Evolutionary conservation across 2,329 filamentous ascomycete species (phyloP), one percentile per base, ranked within the genome.

Genomic region (Colletotrichum euphorbiae): DNA sequence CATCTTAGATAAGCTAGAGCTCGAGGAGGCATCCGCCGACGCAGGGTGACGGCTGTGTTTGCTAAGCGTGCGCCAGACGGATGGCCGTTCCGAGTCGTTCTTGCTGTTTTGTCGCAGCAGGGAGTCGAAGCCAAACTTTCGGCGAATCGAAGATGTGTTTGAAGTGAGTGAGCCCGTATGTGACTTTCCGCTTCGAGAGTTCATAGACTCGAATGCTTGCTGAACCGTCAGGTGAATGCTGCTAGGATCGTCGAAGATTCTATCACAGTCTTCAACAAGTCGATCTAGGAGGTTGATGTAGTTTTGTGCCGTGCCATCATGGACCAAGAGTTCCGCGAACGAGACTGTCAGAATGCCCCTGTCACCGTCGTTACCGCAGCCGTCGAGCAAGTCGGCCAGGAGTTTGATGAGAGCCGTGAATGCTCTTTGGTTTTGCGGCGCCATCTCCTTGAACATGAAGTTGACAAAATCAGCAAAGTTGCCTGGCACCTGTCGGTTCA

Each of bases 241-340:
- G 31, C 77, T 75, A 24, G 74, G 74, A 33, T 92, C 89, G 59
- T 94, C 92, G 73, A 97, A 97, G n/a, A 98, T 90, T 33, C 89
- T 88, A 63, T 97, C 93, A 70, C 92, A 93, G 75, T 97, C 94
- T 71, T 97, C 93, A 0, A 98, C 93, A 21, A 98, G 86, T 19
- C 93, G 89, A 79, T 98, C 94, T 51, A 98, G 84, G 13, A 98
- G 82, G 62, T 95, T 96, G 72, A 98, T 94, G 76, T 95, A 96
- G 70, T 94, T 88, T 67, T 93, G 90, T 2, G 94, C 89, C 69
- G 90, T 89, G 6, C 90, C 91, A 66, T 94, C 91, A 4, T 90
- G 87, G 2, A 96, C 91, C 6, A 98, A 82, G 57, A 98, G 84
- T 76, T 98, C 94, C 0, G 94, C 91, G 81, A 98, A 98, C 1